A percentile compares a stretch with the other conserved stretches of the same genome.
Conservation (phyloP, 2,329 filamentous ascomycete species). For the Hymenoscyphus infarciens region DNA sequence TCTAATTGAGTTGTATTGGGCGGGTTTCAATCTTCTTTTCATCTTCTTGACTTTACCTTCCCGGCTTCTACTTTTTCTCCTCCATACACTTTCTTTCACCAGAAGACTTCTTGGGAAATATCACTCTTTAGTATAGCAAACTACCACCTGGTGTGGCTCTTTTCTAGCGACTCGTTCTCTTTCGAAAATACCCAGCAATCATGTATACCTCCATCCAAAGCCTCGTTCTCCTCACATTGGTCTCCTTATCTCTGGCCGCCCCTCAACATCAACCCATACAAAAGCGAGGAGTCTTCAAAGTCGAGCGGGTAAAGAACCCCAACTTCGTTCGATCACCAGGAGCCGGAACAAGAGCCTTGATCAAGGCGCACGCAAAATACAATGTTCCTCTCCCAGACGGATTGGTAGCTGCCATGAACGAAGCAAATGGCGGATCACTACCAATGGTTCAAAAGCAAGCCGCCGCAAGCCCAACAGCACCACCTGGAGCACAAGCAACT, state of each 20-base stretch:
- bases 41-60: constrained; percentile 14
- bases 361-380: constrained; percentile 67
- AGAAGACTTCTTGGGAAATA: constrained; percentile 13
- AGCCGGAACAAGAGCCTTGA: constrained; percentile 47
- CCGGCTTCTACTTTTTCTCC: constrained; percentile 11
- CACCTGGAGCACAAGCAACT: constrained; percentile 15
- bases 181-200: constrained; percentile 15
- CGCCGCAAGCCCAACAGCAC: constrained; percentile 9
- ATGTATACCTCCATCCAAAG: constrained; percentile 35
- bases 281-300: constrained; percentile 34
- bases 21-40: constrained; percentile 25
- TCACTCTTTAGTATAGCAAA: constrained; percentile 21
- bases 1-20: constrained; percentile 22
- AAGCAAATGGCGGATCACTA: constrained; percentile 7
- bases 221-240: constrained; percentile 45
- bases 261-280: constrained; percentile 39
- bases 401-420: constrained; percentile 39
- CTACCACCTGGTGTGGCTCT: constrained; percentile 35
- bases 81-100: constrained; percentile 16
- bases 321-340: constrained; percentile 40
- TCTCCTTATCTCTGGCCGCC: constrained; percentile 44
- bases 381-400: constrained; percentile 48
- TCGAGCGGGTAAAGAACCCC: constrained; percentile 36
- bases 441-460: constrained; percentile 11
- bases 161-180: constrained; percentile 11